Conservation (phyloP, 805 yeast genomes). For the Helenozyma rhizophorensis region DNA sequence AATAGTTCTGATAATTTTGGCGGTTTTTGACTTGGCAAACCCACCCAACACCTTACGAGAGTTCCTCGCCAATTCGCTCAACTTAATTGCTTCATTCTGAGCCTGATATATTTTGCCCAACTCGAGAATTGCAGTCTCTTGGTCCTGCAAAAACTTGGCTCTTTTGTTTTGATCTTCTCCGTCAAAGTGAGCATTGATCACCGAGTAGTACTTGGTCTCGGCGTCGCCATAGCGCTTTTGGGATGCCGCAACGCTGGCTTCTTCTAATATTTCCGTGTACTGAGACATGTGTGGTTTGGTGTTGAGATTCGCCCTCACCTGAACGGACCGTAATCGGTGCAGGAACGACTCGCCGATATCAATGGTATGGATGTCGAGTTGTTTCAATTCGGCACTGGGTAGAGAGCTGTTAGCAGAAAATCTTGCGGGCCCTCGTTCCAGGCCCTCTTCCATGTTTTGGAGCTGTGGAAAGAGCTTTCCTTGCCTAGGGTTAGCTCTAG, state of each 20-base stretch:
- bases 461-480: too few species aligned
- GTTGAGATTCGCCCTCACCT: conserved; percentile 1
- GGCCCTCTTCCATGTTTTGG: too few species aligned
- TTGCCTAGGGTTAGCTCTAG: too few species aligned
- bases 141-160: conserved; percentile 31
- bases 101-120: conserved; percentile 68
- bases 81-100: conserved; percentile 43
- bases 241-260: conserved; percentile 57
- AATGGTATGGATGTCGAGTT: too few species aligned
- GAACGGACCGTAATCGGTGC: not conserved
- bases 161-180: conserved; percentile 20
- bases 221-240: conserved; percentile 51
- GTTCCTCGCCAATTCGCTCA: conserved; percentile 58
- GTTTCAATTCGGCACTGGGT: too few species aligned
- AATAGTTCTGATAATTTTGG: conserved; percentile 78
- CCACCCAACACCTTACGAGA: conserved; percentile 69
- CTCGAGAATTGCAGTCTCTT: conserved; percentile 68
- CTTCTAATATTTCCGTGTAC: conserved; percentile 35
- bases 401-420: too few species aligned
- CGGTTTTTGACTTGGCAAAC: conserved; percentile 91
- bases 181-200: conserved; percentile 30
- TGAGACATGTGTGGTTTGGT: conserved; percentile 16
- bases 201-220: conserved; percentile 52
- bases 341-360: not conserved
- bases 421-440: too few species aligned